A percentile compares a stretch with the other conserved stretches of the same genome.
Evolutionary conservation across 2,329 filamentous ascomycete species (phyloP).

Genomic region (Lachnellula suecica): DNA sequence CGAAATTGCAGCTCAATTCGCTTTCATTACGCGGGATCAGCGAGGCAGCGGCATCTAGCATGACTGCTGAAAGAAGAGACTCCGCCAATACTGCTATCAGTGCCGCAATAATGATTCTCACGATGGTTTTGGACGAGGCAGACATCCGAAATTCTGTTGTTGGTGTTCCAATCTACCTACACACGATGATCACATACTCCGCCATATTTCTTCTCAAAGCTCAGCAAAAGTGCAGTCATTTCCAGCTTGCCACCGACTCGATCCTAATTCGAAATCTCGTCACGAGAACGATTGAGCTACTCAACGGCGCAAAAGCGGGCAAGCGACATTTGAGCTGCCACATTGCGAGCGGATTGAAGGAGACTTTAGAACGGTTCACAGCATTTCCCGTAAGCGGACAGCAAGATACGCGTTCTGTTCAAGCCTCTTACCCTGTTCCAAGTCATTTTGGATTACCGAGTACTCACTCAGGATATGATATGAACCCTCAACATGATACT

Average conservation of each 20-base stretch:
- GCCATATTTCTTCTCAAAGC: conserved; percentile 39
- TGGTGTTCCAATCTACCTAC: conserved; percentile 36
- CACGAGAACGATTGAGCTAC: too few species aligned
- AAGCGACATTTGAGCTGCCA: too few species aligned
- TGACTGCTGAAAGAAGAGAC: conserved; percentile 20
- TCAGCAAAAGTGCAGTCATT: neutral
- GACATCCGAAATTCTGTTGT: conserved; percentile 34
- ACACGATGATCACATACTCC: conserved; percentile 39
- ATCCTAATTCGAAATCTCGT: too few species aligned
- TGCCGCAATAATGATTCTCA: conserved; percentile 29
- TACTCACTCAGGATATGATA: too few species aligned
- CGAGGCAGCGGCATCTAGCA: neutral
- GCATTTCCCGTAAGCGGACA: too few species aligned
- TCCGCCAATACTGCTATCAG: conserved; percentile 20
- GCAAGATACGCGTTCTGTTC: too few species aligned
- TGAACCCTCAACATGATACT: too few species aligned
- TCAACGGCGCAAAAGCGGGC: too few species aligned
- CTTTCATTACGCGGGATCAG: conserved; percentile 29
- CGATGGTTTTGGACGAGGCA: conserved; percentile 34
- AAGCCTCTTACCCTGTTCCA: too few species aligned
- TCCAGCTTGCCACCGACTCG: conserved; percentile 1
- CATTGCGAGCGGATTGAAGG: too few species aligned
- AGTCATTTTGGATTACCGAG: too few species aligned
- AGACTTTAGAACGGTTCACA: too few species aligned
- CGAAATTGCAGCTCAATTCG: conserved; percentile 39